Percentiles rank a stretch among this genome's conserved stretches.
These are phyloP conservation scores for Ophiostoma tasmaniense DNA, from an alignment of 2,329 filamentous ascomycete genomes.

Conservation along the genomic window DNA sequence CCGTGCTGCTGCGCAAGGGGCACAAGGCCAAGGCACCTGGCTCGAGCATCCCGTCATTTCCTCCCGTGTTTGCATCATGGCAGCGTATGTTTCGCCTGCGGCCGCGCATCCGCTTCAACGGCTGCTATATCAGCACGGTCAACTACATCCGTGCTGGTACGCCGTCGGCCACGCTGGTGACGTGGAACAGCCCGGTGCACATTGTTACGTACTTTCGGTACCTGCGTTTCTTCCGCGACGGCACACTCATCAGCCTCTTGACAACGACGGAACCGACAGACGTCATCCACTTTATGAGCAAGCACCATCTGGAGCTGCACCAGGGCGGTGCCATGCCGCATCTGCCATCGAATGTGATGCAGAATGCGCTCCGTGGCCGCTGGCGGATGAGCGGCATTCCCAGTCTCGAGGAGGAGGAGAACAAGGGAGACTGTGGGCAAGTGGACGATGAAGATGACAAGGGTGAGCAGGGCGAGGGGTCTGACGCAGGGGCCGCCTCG, in stretches of 20 bases:
- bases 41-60: background rate
- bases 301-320: slow-evolving; percentile 52
- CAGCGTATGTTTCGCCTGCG: slow-evolving; percentile 68
- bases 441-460: slow-evolving; percentile 18
- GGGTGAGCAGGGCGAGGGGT: background rate
- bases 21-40: slow-evolving; percentile 31
- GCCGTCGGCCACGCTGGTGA: slow-evolving; percentile 57
- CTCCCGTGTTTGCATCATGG: slow-evolving; percentile 39
- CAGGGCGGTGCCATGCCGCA: slow-evolving; percentile 31
- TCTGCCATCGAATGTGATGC: slow-evolving; percentile 51
- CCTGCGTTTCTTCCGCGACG: slow-evolving; percentile 88
- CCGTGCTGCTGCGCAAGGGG: slow-evolving; percentile 34
- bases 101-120: slow-evolving; percentile 86
- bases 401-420: slow-evolving; percentile 21
- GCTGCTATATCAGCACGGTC: slow-evolving; percentile 91
- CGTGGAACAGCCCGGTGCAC: slow-evolving; percentile 74
- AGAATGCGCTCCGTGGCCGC: slow-evolving; percentile 53
- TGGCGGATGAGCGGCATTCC: slow-evolving; percentile 39
- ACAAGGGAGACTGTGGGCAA: slow-evolving; percentile 15
- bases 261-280: slow-evolving; percentile 76
- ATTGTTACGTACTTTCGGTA: slow-evolving; percentile 98
- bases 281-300: slow-evolving; percentile 75
- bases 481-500: background rate
- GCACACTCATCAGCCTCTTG: slow-evolving; percentile 70
- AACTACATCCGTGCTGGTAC: slow-evolving; percentile 87